Percentiles rank a stretch among this genome's conserved stretches.
These are phyloP conservation scores for Lepidium didymum DNA, from an alignment of 345 rosid genomes.

Conservation along the genomic window DNA sequence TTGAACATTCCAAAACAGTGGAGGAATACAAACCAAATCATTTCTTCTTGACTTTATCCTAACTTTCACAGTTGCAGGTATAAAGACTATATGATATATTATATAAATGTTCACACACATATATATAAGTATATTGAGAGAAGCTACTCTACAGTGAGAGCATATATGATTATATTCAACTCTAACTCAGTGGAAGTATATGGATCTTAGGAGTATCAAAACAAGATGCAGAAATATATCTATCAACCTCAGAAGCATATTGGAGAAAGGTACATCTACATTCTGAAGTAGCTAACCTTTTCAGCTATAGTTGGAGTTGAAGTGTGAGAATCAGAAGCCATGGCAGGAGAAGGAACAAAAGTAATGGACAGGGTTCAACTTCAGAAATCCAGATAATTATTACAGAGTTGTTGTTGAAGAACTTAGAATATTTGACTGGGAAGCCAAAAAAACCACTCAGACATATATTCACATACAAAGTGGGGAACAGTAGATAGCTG, in stretches of 20 bases:
- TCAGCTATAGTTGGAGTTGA: slow-evolving; percentile 12
- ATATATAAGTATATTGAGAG: background rate
- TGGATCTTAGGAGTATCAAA: background rate
- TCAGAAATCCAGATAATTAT: background rate
- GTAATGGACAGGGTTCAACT: slow-evolving; percentile 28
- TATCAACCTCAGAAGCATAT: background rate
- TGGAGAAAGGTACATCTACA: background rate
- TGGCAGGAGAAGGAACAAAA: slow-evolving; percentile 13
- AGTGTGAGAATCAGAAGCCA: slow-evolving; percentile 31
- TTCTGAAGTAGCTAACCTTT: slow-evolving; percentile 12
- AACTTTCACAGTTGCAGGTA: background rate
- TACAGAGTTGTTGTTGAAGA: slow-evolving; percentile 20
- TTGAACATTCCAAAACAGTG: background rate
- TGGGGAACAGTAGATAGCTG: slow-evolving; percentile 32
- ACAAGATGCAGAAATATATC: background rate
- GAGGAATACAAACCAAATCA: background rate
- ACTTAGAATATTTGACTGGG: slow-evolving; percentile 5
- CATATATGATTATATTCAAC: background rate
- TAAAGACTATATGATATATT: background rate
- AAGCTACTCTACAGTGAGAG: background rate
- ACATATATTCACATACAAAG: slow-evolving; percentile 22
- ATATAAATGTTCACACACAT: background rate
- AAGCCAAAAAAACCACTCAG: slow-evolving; percentile 2
- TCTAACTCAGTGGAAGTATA: background rate
- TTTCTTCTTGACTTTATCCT: background rate